These are phyloP conservation scores for Alliaria petiolata DNA, from an alignment of 345 rosid genomes.

Conservation along the genomic window DNA sequence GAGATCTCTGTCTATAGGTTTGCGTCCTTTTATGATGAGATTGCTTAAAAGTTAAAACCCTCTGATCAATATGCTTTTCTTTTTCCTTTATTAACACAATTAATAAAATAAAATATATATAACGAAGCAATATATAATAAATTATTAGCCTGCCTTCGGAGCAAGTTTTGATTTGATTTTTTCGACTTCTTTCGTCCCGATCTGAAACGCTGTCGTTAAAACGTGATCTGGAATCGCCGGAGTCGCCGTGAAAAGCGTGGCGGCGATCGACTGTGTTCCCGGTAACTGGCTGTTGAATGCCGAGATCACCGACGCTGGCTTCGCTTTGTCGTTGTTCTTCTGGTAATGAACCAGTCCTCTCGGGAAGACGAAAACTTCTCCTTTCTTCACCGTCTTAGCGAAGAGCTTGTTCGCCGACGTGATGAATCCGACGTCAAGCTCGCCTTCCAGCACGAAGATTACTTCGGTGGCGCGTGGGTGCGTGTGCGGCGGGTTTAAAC, in stretches of 20 bases:
- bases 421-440: slow-evolving; percentile 59
- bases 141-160: slow-evolving; percentile 41
- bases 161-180: slow-evolving; percentile 55
- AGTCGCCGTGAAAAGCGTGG: slow-evolving; percentile 42
- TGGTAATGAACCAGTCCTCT: slow-evolving; percentile 63
- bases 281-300: slow-evolving; percentile 68
- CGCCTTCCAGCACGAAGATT: slow-evolving; percentile 55
- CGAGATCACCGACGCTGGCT: slow-evolving; percentile 42
- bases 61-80: background rate
- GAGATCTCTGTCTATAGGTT: slow-evolving; percentile 8
- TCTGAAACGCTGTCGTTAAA: slow-evolving; percentile 49
- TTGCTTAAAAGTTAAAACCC: background rate
- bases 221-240: slow-evolving; percentile 55
- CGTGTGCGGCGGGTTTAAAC: slow-evolving; percentile 67
- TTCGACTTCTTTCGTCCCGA: slow-evolving; percentile 55
- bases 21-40: background rate
- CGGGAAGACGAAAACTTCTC: slow-evolving; percentile 60
- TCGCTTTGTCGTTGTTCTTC: slow-evolving; percentile 48
- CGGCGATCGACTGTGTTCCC: slow-evolving; percentile 58
- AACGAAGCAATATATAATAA: background rate
- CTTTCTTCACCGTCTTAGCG: slow-evolving; percentile 53
- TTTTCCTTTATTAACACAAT: background rate
- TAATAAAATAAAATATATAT: background rate
- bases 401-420: slow-evolving; percentile 52
- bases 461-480: slow-evolving; percentile 74